These are phyloP conservation scores for Rhodotorula toruloides DNA, from an alignment of 768 basidiomycete species.

Conservation along the genomic window DNA sequence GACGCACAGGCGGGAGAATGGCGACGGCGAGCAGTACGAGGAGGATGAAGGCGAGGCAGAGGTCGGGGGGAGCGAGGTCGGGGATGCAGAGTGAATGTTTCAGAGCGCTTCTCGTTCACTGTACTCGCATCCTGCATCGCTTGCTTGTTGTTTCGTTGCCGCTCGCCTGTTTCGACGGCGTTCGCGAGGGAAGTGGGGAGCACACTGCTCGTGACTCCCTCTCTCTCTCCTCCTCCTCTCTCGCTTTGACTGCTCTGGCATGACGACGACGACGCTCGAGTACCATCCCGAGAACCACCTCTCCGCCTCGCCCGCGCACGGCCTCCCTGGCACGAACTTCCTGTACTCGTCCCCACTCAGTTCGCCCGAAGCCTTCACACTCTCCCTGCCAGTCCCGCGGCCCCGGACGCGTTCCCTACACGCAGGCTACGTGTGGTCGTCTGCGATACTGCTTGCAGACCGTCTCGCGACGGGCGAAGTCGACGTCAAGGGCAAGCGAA, in stretches of 20 bases:
- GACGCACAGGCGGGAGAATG: not conserved
- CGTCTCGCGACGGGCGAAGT: constrained; percentile 5
- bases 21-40: not conserved
- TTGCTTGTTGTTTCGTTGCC: not conserved
- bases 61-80: not conserved
- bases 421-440: constrained; percentile 13
- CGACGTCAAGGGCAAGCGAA: constrained; percentile 12
- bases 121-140: not conserved
- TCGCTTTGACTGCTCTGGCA: not conserved
- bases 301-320: constrained; percentile 4
- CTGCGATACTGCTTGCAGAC: constrained; percentile 15
- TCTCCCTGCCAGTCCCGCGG: constrained; percentile 7
- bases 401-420: not conserved
- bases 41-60: not conserved
- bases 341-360: constrained; percentile 10
- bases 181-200: too few relatives aligned
- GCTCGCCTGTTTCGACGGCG: too few relatives aligned
- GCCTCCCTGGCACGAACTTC: constrained; percentile 9
- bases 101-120: too few relatives aligned
- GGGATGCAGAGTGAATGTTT: not conserved
- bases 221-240: not conserved
- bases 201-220: too few relatives aligned
- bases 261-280: not conserved
- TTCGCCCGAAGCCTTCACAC: not conserved
- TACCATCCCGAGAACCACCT: constrained; percentile 14